A percentile compares a stretch with the other conserved stretches of the same genome.
These are phyloP conservation scores for Russula vinacea DNA, from an alignment of 768 basidiomycete genomes.

Conservation along the genomic window DNA sequence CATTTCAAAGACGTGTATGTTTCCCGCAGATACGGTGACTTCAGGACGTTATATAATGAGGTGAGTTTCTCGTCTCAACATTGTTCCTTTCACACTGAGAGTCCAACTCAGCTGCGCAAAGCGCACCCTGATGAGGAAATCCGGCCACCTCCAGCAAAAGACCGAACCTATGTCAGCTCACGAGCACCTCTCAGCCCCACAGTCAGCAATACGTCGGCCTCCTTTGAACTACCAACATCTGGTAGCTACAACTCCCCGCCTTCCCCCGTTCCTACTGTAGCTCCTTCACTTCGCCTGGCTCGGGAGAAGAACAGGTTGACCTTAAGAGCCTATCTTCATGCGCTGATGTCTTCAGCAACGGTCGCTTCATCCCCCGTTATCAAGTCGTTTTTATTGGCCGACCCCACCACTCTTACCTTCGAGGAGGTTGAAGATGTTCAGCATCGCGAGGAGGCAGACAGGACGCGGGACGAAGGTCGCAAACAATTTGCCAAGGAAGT, in stretches of 20 bases:
- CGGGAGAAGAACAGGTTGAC: constrained; percentile 96
- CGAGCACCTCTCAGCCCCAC: constrained; percentile 39
- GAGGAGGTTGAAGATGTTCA: constrained; percentile 79
- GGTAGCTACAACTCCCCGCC: constrained; percentile 33
- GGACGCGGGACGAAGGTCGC: constrained; percentile 79
- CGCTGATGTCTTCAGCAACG: constrained; percentile 63
- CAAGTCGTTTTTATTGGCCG: constrained; percentile 77
- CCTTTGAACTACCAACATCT: constrained; percentile 19
- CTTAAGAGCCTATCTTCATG: constrained; percentile 86
- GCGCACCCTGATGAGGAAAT: constrained; percentile 81
- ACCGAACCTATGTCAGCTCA: constrained; percentile 64
- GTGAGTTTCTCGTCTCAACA: constrained; percentile 41
- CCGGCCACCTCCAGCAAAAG: constrained; percentile 83
- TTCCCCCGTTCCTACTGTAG: constrained; percentile 20
- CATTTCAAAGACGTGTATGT: constrained; percentile 78
- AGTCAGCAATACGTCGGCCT: constrained; percentile 26
- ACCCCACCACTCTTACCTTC: constrained; percentile 61
- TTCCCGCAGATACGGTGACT: constrained; percentile 92
- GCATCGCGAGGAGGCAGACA: constrained; percentile 85
- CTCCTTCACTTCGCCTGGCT: constrained; percentile 48
- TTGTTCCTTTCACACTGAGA: constrained; percentile 22
- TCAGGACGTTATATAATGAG: constrained; percentile 82
- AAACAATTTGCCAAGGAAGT: constrained; percentile 86
- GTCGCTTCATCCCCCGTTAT: constrained; percentile 87
- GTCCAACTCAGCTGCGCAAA: constrained; percentile 65